These are phyloP conservation scores for Botrytis fabae DNA, from an alignment of 2,329 filamentous ascomycete genomes.

Conservation along the genomic window DNA sequence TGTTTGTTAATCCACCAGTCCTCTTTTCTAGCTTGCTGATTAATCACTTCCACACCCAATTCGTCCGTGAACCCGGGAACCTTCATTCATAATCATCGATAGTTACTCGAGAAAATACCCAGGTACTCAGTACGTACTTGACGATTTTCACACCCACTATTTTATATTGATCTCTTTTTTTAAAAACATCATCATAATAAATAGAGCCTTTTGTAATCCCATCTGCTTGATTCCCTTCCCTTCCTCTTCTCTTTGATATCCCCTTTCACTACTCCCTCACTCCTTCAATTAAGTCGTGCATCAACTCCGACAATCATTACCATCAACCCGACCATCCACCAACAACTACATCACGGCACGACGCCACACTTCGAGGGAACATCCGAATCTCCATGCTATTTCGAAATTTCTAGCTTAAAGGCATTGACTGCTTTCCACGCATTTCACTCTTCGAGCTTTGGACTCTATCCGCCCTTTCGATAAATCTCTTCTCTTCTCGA, in stretches of 20 bases:
- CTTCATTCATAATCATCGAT: background rate
- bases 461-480: background rate
- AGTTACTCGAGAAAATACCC: background rate
- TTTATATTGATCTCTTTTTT: background rate
- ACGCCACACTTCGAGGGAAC: constrained; percentile 7
- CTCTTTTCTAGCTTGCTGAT: background rate
- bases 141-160: background rate
- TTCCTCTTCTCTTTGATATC: background rate
- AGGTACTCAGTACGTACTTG: background rate
- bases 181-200: background rate
- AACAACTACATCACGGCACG: background rate
- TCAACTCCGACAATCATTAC: constrained; percentile 12
- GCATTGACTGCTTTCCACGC: constrained; percentile 8
- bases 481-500: background rate
- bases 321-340: background rate
- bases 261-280: background rate
- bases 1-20: background rate
- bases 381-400: constrained; percentile 9
- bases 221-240: background rate
- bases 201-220: constrained; percentile 6
- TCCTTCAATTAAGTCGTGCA: background rate
- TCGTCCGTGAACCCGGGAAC: background rate
- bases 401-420: background rate
- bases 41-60: background rate
- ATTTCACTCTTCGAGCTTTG: background rate